Percentiles rank a stretch among this genome's conserved stretches.
Conservation (phyloP, 1,284 basidiomycete genomes). For the Cutaneotrichosporon dermatis region DNA sequence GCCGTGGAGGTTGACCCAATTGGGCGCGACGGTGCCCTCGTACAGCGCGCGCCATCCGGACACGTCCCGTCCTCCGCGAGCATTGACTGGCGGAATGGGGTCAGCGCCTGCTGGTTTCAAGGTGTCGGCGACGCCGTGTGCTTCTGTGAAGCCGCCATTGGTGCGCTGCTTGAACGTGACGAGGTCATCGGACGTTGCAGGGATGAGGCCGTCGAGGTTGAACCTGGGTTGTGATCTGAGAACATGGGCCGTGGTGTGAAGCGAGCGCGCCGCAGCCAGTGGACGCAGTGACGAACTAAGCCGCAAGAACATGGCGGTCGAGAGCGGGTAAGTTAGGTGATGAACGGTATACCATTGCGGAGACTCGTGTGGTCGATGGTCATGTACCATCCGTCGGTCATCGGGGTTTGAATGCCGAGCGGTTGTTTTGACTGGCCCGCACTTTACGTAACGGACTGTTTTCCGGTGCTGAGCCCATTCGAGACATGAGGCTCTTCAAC, state of each 20-base stretch:
- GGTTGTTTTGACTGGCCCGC: no score
- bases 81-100: slow-evolving; percentile 4
- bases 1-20: slow-evolving; percentile 10
- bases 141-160: not conserved
- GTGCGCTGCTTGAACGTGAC: not conserved
- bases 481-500: no score
- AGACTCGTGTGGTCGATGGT: no score
- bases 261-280: not conserved
- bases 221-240: not conserved
- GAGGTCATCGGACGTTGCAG: not conserved
- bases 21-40: slow-evolving; percentile 2
- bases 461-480: no score
- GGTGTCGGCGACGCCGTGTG: slow-evolving; percentile 7
- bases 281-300: no score
- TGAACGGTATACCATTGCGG: no score
- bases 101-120: not conserved
- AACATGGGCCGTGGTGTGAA: not conserved
- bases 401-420: no score
- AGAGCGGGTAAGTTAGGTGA: no score
- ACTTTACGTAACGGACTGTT: no score
- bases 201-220: not conserved
- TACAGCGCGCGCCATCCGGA: slow-evolving; percentile 10
- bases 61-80: slow-evolving; percentile 8
- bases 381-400: no score
- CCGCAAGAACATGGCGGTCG: no score